A percentile compares a stretch with the other conserved stretches of the same genome.
These are phyloP conservation scores for Coemansia sp. DNA, from an alignment of 192 early-diverging fungal species.

Conservation along the genomic window DNA sequence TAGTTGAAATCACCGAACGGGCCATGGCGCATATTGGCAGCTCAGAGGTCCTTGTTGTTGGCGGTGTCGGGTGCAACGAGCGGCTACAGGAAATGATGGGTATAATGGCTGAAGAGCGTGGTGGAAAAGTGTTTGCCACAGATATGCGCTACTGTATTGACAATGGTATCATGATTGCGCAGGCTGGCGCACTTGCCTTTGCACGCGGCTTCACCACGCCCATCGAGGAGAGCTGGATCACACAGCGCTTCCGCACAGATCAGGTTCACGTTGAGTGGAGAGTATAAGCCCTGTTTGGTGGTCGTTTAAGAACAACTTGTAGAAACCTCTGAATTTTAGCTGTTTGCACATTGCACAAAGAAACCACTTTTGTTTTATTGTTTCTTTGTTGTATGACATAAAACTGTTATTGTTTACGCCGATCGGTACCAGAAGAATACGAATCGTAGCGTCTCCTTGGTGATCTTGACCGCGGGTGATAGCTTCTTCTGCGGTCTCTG, in stretches of 20 bases:
- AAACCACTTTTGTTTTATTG: too few relatives aligned
- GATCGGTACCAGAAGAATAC: constrained; percentile 12
- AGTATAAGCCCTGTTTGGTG: constrained; percentile 15
- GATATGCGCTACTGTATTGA: constrained; percentile 98
- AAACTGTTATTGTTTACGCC: constrained; percentile 13
- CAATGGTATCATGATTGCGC: constrained; percentile 99
- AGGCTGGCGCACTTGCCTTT: constrained; percentile 87
- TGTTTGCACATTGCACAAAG: too few relatives aligned
- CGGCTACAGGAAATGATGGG: constrained; percentile 98
- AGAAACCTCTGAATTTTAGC: background rate
- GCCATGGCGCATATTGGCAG: constrained; percentile 98
- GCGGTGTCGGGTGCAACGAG: constrained; percentile 95
- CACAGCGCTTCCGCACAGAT: constrained; percentile 91
- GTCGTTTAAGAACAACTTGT: background rate
- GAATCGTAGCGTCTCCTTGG: constrained; percentile 18
- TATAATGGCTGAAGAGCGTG: constrained; percentile 86
- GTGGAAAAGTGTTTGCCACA: constrained; percentile 88
- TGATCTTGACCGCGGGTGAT: constrained; percentile 27
- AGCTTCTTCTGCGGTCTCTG: constrained; percentile 7
- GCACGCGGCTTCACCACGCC: constrained; percentile 79
- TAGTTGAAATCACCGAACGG: constrained; percentile 98
- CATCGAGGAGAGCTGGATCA: constrained; percentile 84
- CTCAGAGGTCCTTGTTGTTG: constrained; percentile 89
- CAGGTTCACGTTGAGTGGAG: constrained; percentile 84
- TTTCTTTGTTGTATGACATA: background rate